Conservation (phyloP, 768 basidiomycete species). For the Strobilomyces dryophilus region DNA sequence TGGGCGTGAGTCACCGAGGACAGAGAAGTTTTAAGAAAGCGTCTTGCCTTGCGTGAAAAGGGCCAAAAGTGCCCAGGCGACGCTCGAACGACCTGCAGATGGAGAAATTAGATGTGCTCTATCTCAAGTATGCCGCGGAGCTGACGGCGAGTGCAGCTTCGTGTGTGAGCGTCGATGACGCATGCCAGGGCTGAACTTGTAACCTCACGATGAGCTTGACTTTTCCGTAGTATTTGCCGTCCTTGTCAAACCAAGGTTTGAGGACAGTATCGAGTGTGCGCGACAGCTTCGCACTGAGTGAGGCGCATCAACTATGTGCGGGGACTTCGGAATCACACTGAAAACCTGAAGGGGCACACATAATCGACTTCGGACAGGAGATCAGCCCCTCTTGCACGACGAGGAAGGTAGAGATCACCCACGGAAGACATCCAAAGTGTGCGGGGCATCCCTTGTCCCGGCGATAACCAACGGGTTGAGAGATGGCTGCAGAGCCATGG, state of each 20-base stretch:
- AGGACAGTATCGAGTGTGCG: conserved; percentile 56
- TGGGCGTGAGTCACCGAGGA: background rate
- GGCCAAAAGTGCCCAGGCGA: conserved; percentile 79
- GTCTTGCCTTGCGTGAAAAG: conserved; percentile 61
- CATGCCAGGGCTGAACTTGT: conserved; percentile 82
- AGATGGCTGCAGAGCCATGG: conserved; percentile 78
- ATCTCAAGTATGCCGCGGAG: background rate
- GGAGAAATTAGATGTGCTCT: background rate
- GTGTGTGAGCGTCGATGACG: conserved; percentile 66
- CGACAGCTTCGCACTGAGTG: conserved; percentile 54
- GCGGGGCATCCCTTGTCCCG: conserved; percentile 56
- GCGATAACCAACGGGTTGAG: conserved; percentile 61
- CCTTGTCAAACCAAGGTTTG: conserved; percentile 51
- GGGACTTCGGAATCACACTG: background rate
- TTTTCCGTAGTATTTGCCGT: conserved; percentile 65
- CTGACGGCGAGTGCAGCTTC: conserved; percentile 80
- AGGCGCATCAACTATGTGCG: background rate
- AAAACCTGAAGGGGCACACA: conserved; percentile 78
- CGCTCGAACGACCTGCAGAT: conserved; percentile 55
- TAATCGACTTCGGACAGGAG: conserved; percentile 60
- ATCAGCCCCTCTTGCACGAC: background rate
- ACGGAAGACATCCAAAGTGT: conserved; percentile 81
- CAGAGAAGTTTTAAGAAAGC: background rate
- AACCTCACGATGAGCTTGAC: conserved; percentile 69
- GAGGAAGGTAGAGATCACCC: conserved; percentile 22